Percentiles rank a stretch among this genome's conserved stretches.
Conservation (phyloP, 2,329 filamentous ascomycete genomes). For the Diaporthe sp. region DNA sequence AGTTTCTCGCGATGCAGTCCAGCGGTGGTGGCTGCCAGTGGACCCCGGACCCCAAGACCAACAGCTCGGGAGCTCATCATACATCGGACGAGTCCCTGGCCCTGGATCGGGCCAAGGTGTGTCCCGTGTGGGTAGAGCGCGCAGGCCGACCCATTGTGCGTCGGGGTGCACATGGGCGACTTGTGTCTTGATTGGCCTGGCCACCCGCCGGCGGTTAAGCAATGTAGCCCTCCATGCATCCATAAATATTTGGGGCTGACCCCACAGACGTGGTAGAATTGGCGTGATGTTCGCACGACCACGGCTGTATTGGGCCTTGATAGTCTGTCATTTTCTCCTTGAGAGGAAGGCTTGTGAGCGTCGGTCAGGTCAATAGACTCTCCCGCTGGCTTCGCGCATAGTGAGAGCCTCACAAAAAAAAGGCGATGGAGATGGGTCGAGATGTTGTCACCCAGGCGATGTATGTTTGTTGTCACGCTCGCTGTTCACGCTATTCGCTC, state of each 20-base stretch:
- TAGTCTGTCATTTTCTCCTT: neutral
- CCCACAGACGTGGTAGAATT: neutral
- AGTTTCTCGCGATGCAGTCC: slow-evolving; percentile 9
- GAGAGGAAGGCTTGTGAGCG: neutral
- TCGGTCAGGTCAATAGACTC: neutral
- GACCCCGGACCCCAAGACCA: slow-evolving; percentile 23
- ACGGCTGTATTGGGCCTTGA: neutral
- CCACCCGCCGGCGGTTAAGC: slow-evolving; percentile 39
- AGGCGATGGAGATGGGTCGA: neutral
- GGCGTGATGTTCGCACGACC: neutral
- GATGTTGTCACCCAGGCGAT: neutral
- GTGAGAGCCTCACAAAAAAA: neutral
- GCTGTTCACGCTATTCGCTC: neutral
- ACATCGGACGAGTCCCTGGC: slow-evolving; percentile 36
- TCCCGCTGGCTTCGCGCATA: neutral
- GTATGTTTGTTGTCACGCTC: no score
- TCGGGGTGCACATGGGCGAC: slow-evolving; percentile 24
- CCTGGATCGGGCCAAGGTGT: slow-evolving; percentile 11
- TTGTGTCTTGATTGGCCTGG: slow-evolving; percentile 36
- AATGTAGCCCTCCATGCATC: slow-evolving; percentile 29
- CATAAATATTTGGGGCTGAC: slow-evolving; percentile 17
- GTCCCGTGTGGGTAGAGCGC: slow-evolving; percentile 10
- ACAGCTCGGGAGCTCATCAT: slow-evolving; percentile 32
- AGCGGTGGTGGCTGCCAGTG: slow-evolving; percentile 9
- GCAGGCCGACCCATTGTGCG: slow-evolving; percentile 26